Conservation (phyloP, 2,329 filamentous ascomycete genomes). For the Raffaelea ambrosiae region DNA sequence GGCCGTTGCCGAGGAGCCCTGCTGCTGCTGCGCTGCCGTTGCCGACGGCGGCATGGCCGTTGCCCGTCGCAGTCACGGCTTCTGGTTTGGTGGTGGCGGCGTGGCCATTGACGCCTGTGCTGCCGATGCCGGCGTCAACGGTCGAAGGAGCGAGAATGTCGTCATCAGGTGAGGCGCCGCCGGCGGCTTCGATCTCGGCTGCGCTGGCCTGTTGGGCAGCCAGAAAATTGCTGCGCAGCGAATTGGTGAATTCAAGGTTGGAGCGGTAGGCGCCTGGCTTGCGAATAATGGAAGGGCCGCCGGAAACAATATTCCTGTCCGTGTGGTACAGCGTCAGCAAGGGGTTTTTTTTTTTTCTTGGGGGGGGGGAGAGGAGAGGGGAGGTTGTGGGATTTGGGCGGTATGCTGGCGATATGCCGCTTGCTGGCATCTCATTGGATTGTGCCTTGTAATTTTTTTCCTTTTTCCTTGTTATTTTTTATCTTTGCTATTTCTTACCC, state of each 20-base stretch:
- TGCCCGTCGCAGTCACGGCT: conserved; percentile 5
- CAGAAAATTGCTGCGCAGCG: conserved; percentile 74
- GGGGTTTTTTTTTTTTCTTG: no score
- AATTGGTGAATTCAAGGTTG: conserved; percentile 86
- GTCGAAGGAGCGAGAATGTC: no score
- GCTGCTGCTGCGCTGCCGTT: conserved; percentile 17
- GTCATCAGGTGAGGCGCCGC: conserved; percentile 19
- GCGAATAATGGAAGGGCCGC: conserved; percentile 74
- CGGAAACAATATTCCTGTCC: conserved; percentile 70
- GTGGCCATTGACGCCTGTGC: conserved; percentile 14
- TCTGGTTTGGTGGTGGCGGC: conserved; percentile 10
- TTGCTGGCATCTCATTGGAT: no score
- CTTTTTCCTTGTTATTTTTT: conserved; percentile 10
- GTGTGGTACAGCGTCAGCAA: no score
- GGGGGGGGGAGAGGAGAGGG: conserved; percentile 3
- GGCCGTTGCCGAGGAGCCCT: conserved; percentile 17
- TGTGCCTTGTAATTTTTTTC: neutral
- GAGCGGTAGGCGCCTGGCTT: conserved; percentile 72
- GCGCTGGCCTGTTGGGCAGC: conserved; percentile 50
- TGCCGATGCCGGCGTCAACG: conserved; percentile 1
- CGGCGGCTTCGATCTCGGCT: conserved; percentile 34
- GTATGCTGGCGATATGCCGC: no score
- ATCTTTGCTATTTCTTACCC: conserved; percentile 52
- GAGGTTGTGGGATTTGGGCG: no score
- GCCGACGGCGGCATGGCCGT: conserved; percentile 3